Conservation (phyloP, 805 yeast species). For the Saccharomyces eubayanus region DNA sequence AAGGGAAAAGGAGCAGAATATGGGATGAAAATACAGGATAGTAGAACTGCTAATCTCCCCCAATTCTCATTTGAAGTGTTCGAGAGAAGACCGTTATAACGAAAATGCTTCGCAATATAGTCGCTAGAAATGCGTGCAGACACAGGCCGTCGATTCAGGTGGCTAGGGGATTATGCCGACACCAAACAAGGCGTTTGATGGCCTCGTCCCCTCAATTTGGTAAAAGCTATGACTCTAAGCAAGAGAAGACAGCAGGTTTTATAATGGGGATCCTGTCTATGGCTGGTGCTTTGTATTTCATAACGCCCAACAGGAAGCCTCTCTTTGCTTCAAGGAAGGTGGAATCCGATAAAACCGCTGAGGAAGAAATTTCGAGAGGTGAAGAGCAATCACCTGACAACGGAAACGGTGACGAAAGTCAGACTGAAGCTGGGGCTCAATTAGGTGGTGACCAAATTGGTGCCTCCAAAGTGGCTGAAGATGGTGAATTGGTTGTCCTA, state of each 20-base stretch:
- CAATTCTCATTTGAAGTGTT: background rate
- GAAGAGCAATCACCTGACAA: background rate
- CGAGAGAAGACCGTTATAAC: background rate
- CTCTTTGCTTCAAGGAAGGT: background rate
- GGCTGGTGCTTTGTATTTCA: slow-evolving; percentile 7
- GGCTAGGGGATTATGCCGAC: background rate
- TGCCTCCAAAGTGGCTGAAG: slow-evolving; percentile 3
- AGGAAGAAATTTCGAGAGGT: slow-evolving; percentile 3
- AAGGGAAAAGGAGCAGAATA: background rate
- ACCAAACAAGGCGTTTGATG: background rate
- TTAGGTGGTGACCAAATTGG: slow-evolving; percentile 2
- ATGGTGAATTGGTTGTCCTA: background rate
- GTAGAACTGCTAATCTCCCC: background rate
- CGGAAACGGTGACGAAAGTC: background rate
- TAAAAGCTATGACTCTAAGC: background rate
- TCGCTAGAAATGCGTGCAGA: background rate
- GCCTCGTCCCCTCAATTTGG: background rate
- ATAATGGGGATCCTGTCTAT: slow-evolving; percentile 8
- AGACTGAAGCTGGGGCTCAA: slow-evolving; percentile 1
- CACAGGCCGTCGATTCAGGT: background rate
- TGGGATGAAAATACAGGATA: background rate
- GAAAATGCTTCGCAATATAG: background rate
- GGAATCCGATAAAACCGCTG: background rate
- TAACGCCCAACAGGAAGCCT: slow-evolving; percentile 2
- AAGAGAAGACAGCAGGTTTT: background rate